phyloP scores from a whole-genome alignment of 768 basidiomycete species.

The Cubamyces lactineus region DNA sequence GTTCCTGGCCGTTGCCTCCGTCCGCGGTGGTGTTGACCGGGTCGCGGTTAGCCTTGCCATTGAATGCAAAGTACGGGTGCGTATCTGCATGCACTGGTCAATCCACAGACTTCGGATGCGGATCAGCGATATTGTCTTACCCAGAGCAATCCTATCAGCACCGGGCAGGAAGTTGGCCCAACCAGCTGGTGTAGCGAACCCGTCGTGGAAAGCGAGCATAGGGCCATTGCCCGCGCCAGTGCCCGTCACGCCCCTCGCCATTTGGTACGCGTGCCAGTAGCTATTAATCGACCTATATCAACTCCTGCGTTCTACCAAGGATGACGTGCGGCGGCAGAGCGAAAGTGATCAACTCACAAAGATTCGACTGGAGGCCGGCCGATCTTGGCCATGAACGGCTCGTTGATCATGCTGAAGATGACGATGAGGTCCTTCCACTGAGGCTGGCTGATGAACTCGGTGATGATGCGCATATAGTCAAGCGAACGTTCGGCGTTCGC shows the following conservation, averaged over 20 bases:
- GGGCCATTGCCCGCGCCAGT: conserved; percentile 64
- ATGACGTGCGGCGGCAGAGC: conserved; percentile 1
- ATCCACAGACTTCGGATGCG: not conserved
- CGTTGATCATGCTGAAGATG: conserved; percentile 67
- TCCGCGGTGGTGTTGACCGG: conserved; percentile 47
- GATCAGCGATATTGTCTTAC: conserved; percentile 30
- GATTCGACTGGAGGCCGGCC: conserved; percentile 55
- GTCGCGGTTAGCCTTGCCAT: conserved; percentile 34
- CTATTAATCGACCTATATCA: conserved; percentile 44
- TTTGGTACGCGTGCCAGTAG: conserved; percentile 59
- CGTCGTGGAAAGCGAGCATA: conserved; percentile 56
- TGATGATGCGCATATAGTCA: conserved; percentile 72
- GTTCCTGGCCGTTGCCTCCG: conserved; percentile 30
- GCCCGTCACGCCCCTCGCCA: conserved; percentile 75
- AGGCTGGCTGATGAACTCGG: conserved; percentile 82
- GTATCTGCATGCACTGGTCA: conserved; percentile 24
- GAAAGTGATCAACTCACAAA: conserved; percentile 49
- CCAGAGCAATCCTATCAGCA: conserved; percentile 48
- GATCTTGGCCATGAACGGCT: conserved; percentile 55
- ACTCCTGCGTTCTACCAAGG: conserved; percentile 30
- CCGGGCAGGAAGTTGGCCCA: conserved; percentile 45
- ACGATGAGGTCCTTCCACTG: conserved; percentile 65
- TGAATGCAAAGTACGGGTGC: conserved; percentile 53
- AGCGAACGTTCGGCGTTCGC: conserved; percentile 84
- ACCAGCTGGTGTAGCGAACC: conserved; percentile 51